phyloP scores from a whole-genome alignment of 2,329 filamentous ascomycete genomes.

The Aspergillus sp. region DNA sequence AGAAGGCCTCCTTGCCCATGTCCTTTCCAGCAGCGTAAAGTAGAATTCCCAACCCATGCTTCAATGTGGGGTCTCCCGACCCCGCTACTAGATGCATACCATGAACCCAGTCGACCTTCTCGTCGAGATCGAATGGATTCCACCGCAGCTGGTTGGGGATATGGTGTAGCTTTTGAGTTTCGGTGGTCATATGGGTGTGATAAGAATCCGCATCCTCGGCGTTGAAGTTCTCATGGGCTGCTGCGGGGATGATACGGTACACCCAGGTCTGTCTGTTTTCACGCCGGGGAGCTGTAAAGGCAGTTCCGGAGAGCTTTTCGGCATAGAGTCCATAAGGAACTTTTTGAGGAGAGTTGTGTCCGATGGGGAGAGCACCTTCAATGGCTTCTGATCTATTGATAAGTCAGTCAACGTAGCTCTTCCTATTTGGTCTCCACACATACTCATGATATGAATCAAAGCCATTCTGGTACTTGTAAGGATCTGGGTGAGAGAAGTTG shows the following conservation, averaged over 20 bases:
- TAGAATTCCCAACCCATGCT: constrained; percentile 73
- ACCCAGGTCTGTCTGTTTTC: constrained; percentile 70
- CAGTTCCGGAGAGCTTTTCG: constrained; percentile 70
- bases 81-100: constrained; percentile 69
- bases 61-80: constrained; percentile 72
- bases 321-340: constrained; percentile 74
- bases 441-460: constrained; percentile 75
- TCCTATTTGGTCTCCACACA: constrained; percentile 21
- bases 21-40: constrained; percentile 74
- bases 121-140: constrained; percentile 71
- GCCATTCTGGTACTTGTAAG: constrained; percentile 74
- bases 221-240: constrained; percentile 51
- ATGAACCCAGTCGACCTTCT: constrained; percentile 64
- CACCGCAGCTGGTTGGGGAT: constrained; percentile 79
- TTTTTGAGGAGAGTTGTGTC: constrained; percentile 77
- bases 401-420: constrained; percentile 9
- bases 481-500: constrained; percentile 58
- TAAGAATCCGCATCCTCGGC: constrained; percentile 43
- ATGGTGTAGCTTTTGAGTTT: constrained; percentile 58
- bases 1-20: constrained; percentile 77
- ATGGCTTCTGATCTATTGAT: constrained; percentile 66
- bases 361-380: constrained; percentile 67
- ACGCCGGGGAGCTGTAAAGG: constrained; percentile 65
- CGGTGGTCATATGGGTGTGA: constrained; percentile 38
- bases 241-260: constrained; percentile 64